Percentiles rank a stretch among this genome's conserved stretches.
Evolutionary conservation across 345 rosid species (phyloP).

Genomic region (Odontarrhena argentea): DNA sequence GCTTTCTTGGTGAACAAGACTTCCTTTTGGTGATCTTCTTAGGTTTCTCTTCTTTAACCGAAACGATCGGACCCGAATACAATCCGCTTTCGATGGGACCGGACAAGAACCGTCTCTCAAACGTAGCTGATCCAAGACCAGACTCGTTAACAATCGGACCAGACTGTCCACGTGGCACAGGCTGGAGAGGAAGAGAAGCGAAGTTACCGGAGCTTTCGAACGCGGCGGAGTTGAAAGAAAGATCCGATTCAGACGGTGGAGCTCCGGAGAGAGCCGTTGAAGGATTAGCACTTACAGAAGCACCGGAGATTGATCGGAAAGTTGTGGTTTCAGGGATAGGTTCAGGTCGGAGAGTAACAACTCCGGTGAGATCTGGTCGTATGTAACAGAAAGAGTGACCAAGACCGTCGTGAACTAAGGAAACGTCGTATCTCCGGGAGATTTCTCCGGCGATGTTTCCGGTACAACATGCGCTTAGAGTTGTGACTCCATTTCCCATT

Average conservation of each 20-base stretch:
- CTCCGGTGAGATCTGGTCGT: slow-evolving; percentile 51
- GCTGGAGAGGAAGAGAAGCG: slow-evolving; percentile 83
- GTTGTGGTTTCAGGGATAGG: slow-evolving; percentile 35
- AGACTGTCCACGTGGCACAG: slow-evolving; percentile 62
- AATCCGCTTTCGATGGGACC: slow-evolving; percentile 52
- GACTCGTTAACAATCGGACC: slow-evolving; percentile 58
- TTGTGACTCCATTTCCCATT: slow-evolving; percentile 77
- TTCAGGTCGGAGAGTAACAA: slow-evolving; percentile 48
- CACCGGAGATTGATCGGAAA: slow-evolving; percentile 86
- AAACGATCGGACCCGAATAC: slow-evolving; percentile 47
- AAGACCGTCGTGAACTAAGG: slow-evolving; percentile 55
- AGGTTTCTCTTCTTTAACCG: slow-evolving; percentile 48
- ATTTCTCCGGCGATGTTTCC: slow-evolving; percentile 57
- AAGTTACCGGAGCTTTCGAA: slow-evolving; percentile 89
- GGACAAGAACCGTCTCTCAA: slow-evolving; percentile 50
- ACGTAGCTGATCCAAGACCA: slow-evolving; percentile 48
- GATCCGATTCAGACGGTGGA: slow-evolving; percentile 6
- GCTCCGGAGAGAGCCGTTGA: slow-evolving; percentile 59
- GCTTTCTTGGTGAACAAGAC: slow-evolving; percentile 7
- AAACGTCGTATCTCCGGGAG: slow-evolving; percentile 59
- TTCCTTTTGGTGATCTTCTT: slow-evolving; percentile 33
- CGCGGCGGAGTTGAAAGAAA: slow-evolving; percentile 49
- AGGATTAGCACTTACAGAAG: slow-evolving; percentile 88
- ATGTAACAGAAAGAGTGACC: slow-evolving; percentile 93
- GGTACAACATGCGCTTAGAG: slow-evolving; percentile 58